Conservation (phyloP, 2,329 filamentous ascomycete species). For the Fusarium sp. region DNA sequence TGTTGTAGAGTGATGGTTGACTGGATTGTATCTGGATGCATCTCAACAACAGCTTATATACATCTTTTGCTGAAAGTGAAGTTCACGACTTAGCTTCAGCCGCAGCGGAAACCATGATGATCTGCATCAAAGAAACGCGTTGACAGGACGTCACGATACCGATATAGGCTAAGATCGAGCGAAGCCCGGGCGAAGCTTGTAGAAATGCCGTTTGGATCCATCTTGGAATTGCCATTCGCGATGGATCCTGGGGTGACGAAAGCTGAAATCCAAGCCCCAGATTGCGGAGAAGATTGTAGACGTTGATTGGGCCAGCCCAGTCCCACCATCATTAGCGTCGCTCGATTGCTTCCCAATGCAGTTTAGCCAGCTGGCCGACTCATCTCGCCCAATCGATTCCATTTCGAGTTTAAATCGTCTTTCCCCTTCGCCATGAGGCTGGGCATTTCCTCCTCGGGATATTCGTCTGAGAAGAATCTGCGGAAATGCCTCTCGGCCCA, state of each 20-base stretch:
- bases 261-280: slow-evolving; percentile 3
- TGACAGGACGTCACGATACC: not conserved
- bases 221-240: not conserved
- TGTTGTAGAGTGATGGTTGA: not conserved
- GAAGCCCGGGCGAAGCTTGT: slow-evolving; percentile 5
- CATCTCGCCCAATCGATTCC: slow-evolving; percentile 40
- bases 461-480: not conserved
- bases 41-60: slow-evolving; percentile 1
- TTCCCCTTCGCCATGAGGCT: not conserved
- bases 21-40: not conserved
- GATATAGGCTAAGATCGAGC: slow-evolving; percentile 26
- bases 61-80: not conserved
- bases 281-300: not conserved
- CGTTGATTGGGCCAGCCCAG: slow-evolving; percentile 9
- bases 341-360: slow-evolving; percentile 37
- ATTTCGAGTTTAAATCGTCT: slow-evolving; percentile 33
- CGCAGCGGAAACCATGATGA: not conserved
- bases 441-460: not conserved
- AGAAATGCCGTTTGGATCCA: not conserved
- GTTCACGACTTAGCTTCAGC: not conserved
- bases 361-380: slow-evolving; percentile 16
- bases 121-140: not conserved
- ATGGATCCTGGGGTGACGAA: not conserved
- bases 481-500: slow-evolving; percentile 51
- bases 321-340: slow-evolving; percentile 35